Base-by-base conservation (phyloP, 345 rosid species). In the Salix arbutifolia region DNA sequence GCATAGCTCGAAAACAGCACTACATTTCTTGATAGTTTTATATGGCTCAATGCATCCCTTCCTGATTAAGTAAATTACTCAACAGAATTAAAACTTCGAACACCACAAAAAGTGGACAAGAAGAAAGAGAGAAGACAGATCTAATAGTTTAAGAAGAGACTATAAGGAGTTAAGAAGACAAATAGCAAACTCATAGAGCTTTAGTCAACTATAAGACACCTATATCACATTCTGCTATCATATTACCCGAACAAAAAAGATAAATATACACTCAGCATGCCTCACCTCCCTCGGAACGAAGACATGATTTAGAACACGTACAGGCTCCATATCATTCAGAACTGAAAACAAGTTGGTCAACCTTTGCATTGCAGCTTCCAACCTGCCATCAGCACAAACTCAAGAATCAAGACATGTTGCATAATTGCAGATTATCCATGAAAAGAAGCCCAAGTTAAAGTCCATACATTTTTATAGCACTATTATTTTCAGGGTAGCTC, bases 331-430 rank as follows among this genome's bases (percentile, higher is more conserved):
- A 79, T 96, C 99, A 81, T 96, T 96, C 88, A 96, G 83, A 81
- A 94, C 88, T 65, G 98, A 93, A 74, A 97, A 94, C 76, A 96
- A 85, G 82, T 91, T 94, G 80, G 98, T 92, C 88, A 96, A 82
- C 85, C 99, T 94, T 81, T 96, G 98, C 92, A 96, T 91, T 77
- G 99, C 99, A 89, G 99, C 99, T 89, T 96, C 99, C 87, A 96
- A 88, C 99, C 98, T 96, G 91, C 78, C 84, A 82, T 74, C 38
- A 79, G 46, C 21, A 76, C 12, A 76, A 40, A 65, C 28, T 74
- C 16, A 77, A 46, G 65, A 75, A 79, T 74, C 70, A 66, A 50
- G 42, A 42, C 42, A 71, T 73, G 73, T 13, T 53, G 11, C 37
- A 42, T 25, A 17, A 56, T 70, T 73, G 56, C 44, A 52, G 64